Percentiles rank a stretch among this genome's conserved stretches.
These are phyloP conservation scores for Dendrobium chrysotoxum DNA, from an alignment of 106 monocot species.

Conservation along the genomic window DNA sequence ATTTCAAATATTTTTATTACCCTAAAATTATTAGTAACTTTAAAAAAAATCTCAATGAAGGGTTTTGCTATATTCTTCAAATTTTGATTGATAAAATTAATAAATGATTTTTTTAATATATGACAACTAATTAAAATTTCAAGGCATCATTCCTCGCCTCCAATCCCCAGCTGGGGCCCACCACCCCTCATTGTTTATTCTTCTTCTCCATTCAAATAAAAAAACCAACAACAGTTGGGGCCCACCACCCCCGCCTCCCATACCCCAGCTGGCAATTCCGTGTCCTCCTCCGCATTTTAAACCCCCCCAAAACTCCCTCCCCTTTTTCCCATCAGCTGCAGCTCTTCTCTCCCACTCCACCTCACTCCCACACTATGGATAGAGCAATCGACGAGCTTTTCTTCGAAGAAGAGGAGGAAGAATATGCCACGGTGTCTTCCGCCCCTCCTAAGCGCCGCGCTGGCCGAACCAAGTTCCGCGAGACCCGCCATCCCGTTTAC, in stretches of 20 bases:
- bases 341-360: not conserved
- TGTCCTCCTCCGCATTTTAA: constrained; percentile 1
- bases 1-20: too few species aligned
- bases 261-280: constrained; percentile 4
- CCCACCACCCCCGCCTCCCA: not conserved
- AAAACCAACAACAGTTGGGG: not conserved
- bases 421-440: constrained; percentile 52
- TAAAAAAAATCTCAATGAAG: too few species aligned
- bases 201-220: too few species aligned
- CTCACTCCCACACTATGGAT: not conserved
- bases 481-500: constrained; percentile 80
- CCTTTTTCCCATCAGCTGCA: not conserved
- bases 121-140: too few species aligned
- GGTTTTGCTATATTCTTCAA: too few species aligned
- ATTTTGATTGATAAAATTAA: too few species aligned
- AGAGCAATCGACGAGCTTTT: not conserved
- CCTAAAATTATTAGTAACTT: too few species aligned
- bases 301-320: constrained; percentile 3
- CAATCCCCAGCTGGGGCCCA: too few species aligned
- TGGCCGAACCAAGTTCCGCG: constrained; percentile 77
- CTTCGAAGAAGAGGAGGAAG: constrained; percentile 12
- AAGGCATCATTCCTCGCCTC: too few species aligned
- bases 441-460: constrained; percentile 72
- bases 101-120: too few species aligned
- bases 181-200: too few species aligned